phyloP scores from a whole-genome alignment of 805 yeast genomes.

The Wickerhamomyces ciferrii region DNA sequence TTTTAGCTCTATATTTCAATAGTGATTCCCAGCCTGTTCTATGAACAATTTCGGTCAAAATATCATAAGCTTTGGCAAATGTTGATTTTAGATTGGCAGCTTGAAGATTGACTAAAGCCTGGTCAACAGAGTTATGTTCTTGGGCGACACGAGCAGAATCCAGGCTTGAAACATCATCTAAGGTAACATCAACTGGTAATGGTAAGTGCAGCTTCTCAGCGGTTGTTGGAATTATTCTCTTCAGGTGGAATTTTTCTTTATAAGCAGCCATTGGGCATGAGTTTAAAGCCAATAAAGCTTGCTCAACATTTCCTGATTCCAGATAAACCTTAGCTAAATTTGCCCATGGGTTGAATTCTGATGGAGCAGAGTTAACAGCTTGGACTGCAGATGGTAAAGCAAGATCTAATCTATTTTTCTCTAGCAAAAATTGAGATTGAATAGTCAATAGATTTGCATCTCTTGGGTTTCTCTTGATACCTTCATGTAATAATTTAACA shows the following conservation, averaged over 20 bases:
- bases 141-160: slow-evolving; percentile 59
- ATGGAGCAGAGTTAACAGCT: slow-evolving; percentile 69
- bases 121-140: slow-evolving; percentile 66
- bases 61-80: slow-evolving; percentile 50
- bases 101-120: slow-evolving; percentile 54
- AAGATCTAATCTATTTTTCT: slow-evolving; percentile 46
- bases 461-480: slow-evolving; percentile 43
- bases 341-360: slow-evolving; percentile 74
- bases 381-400: slow-evolving; percentile 55
- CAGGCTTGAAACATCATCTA: slow-evolving; percentile 63
- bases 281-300: slow-evolving; percentile 66
- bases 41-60: slow-evolving; percentile 61
- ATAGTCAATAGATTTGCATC: slow-evolving; percentile 49
- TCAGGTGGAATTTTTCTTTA: slow-evolving; percentile 58
- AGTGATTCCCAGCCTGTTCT: slow-evolving; percentile 70
- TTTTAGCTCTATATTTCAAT: slow-evolving; percentile 51
- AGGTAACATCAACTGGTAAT: slow-evolving; percentile 65
- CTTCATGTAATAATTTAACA: slow-evolving; percentile 43
- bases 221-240: slow-evolving; percentile 50
- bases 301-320: slow-evolving; percentile 58
- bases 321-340: slow-evolving; percentile 60
- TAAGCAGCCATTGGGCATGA: slow-evolving; percentile 76
- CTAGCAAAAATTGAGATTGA: slow-evolving; percentile 53
- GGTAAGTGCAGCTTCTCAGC: slow-evolving; percentile 65
- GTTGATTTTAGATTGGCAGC: slow-evolving; percentile 63